Evolutionary conservation across 176 grass and related monocot genomes (phyloP).

Genomic region (Aegilops umbellulata): DNA sequence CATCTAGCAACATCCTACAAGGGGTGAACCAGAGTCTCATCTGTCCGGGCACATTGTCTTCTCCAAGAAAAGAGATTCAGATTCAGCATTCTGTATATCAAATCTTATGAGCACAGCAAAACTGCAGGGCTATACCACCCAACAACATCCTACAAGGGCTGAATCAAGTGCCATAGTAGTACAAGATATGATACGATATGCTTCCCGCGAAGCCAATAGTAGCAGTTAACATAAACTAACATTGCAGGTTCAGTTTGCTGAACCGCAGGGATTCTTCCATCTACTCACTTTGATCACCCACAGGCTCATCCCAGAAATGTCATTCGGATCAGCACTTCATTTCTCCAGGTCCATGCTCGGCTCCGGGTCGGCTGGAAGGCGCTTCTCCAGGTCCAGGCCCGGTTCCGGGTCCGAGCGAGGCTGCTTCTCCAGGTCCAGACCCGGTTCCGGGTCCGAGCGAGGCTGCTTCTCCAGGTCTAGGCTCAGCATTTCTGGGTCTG

Average conservation of each 20-base stretch:
- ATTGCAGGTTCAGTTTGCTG: constrained; percentile 30
- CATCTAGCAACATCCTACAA: neutral
- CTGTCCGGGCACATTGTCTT: constrained; percentile 20
- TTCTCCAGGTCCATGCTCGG: constrained; percentile 14
- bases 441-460: constrained; percentile 28
- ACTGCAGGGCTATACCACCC: constrained; percentile 32
- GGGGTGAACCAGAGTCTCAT: neutral
- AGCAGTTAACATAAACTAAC: constrained; percentile 13
- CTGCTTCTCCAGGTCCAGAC: constrained; percentile 66
- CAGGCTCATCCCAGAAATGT: neutral
- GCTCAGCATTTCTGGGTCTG: neutral
- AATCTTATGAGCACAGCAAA: constrained; percentile 37
- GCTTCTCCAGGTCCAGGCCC: constrained; percentile 51
- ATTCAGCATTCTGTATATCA: constrained; percentile 35
- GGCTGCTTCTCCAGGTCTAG: constrained; percentile 40
- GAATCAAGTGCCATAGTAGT: constrained; percentile 34
- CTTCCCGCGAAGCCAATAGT: neutral
- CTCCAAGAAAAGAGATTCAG: neutral
- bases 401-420: constrained; percentile 27
- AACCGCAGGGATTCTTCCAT: constrained; percentile 4
- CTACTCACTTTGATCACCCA: constrained; percentile 1
- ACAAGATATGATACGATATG: constrained; percentile 25
- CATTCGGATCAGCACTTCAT: constrained; percentile 25
- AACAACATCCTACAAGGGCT: constrained; percentile 28
- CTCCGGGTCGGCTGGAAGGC: constrained; percentile 44